Base-by-base conservation (phyloP, 176 grass and related monocot genomes). In the Cocos nucifera region DNA sequence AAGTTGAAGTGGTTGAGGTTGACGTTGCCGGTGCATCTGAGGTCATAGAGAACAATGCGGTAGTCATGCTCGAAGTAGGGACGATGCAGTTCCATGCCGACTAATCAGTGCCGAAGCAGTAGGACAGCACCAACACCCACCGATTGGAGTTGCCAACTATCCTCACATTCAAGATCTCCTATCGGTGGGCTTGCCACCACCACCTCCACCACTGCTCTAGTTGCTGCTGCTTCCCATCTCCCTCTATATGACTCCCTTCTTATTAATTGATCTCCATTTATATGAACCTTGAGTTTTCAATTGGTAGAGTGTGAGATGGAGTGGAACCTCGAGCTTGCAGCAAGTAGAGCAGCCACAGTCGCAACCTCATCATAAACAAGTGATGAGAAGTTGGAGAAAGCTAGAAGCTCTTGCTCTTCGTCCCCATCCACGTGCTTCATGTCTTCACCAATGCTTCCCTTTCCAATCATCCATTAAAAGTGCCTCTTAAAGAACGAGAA, bases 1-100 rank as follows among this genome's bases (percentile, higher is more conserved):
- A 97, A 97, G 74, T 91, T 84, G 75, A 92, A 97, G 81, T 97
- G 84, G 76, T 91, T 76, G 6, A 87, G 87, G 76, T 88, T 88
- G 51, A 97, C 84, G 65, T 83, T 91, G 55, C 87, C 93, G 24
- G 84, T 83, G 78, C 84, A 97, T 23, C 88, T 84, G 9, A 91
- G 84, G 67, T 97, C 93, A 74, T 97, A 97, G 49, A 87, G 87
- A 53, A 97, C 87, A 8, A 97, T 69, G 66, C 87, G 81, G 76
- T 85, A 61, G 25, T 97, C 88, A 51, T 82, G 82, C 44, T 26
- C 65, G 17, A 97, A 80, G 84, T 85, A 97, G 0, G 87, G 21
- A 97, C 81, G 20, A 97, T 69, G 15, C 84, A 63, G 81, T 83
- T 91, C 92, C 87, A 97, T 48, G 84, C 87, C 32, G 84, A 88